phyloP scores from a whole-genome alignment of 139 green algal genomes.

The Mesostigma viride region DNA sequence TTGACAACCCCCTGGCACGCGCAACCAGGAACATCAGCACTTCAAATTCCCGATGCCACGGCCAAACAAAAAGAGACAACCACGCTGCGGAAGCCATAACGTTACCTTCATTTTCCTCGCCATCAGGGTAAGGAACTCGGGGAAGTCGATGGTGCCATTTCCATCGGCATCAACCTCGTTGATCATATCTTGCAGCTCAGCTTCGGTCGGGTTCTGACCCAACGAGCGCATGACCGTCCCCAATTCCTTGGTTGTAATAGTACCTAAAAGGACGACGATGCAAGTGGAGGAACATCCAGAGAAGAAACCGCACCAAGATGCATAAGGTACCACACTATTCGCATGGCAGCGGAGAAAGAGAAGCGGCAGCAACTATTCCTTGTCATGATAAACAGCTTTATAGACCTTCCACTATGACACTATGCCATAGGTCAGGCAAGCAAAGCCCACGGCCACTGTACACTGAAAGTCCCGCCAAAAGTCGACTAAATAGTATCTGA shows the following conservation, averaged over 20 bases:
- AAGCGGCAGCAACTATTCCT: too few species aligned
- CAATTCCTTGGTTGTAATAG: slow-evolving; percentile 76
- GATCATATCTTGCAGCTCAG: slow-evolving; percentile 99
- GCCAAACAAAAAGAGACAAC: neutral
- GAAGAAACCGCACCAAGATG: too few species aligned
- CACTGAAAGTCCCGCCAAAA: too few species aligned
- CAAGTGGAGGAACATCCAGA: too few species aligned
- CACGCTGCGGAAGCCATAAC: neutral
- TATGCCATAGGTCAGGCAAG: too few species aligned
- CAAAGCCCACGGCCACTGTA: too few species aligned
- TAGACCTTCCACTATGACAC: too few species aligned
- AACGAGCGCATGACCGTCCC: slow-evolving; percentile 97
- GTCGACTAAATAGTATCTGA: too few species aligned
- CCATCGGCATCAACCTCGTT: slow-evolving; percentile 97
- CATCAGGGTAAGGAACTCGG: slow-evolving; percentile 98
- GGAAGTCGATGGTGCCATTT: slow-evolving; percentile 99
- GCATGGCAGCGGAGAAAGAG: slow-evolving; percentile 4
- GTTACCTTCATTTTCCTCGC: slow-evolving; percentile 90
- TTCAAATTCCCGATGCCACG: neutral
- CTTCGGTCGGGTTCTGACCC: slow-evolving; percentile 97
- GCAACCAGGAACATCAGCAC: neutral
- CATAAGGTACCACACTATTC: neutral
- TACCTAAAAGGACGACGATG: too few species aligned
- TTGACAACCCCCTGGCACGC: neutral
- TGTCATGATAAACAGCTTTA: too few species aligned